phyloP scores from a whole-genome alignment of 768 basidiomycete species.

The Chiua virens region DNA sequence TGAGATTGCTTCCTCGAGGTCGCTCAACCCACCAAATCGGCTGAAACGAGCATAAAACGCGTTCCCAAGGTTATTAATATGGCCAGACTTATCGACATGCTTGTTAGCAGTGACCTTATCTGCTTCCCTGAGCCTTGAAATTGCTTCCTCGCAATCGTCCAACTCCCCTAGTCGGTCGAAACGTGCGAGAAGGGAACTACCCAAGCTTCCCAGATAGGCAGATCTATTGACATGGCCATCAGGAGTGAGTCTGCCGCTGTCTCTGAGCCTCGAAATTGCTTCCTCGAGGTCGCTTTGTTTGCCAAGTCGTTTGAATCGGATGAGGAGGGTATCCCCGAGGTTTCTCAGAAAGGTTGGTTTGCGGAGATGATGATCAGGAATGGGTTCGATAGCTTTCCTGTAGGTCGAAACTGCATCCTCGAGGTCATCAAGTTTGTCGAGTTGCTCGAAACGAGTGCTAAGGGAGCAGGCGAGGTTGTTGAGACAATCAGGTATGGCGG shows the following conservation, averaged over 20 bases:
- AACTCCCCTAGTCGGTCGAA: not conserved
- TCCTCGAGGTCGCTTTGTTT: not conserved
- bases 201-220: not conserved
- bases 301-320: not conserved
- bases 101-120: too few species aligned
- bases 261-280: not conserved
- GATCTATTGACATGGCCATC: not conserved
- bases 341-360: not conserved
- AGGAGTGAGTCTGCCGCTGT: not conserved
- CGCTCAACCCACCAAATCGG: not conserved
- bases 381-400: not conserved
- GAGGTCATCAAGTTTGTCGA: not conserved
- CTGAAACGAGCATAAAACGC: not conserved
- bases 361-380: not conserved
- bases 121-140: not conserved
- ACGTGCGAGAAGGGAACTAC: not conserved
- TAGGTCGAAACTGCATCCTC: not conserved
- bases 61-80: not conserved
- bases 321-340: not conserved
- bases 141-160: not conserved
- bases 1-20: conserved; percentile 5
- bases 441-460: not conserved
- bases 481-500: not conserved
- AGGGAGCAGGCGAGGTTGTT: not conserved
- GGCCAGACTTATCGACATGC: too few species aligned